These are phyloP conservation scores for Cystobasidium tubakii DNA, from an alignment of 768 basidiomycete genomes.

Conservation along the genomic window DNA sequence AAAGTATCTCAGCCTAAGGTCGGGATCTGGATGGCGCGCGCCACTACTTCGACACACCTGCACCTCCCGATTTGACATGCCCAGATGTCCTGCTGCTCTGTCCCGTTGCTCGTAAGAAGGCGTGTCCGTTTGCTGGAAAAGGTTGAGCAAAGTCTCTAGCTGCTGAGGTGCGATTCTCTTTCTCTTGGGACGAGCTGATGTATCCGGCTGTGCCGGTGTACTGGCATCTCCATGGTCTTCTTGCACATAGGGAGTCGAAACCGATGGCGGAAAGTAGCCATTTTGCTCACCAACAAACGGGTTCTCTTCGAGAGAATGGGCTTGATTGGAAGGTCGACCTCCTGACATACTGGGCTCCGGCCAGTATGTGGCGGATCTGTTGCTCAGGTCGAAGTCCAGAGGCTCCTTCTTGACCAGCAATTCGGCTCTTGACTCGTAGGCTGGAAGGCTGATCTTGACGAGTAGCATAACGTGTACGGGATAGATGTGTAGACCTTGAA, in stretches of 20 bases:
- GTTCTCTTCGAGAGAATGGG: not conserved
- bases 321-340: not conserved
- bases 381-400: not conserved
- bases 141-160: not conserved
- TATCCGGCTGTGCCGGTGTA: not conserved
- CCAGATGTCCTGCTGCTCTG: constrained; percentile 2
- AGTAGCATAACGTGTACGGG: not conserved
- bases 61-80: constrained; percentile 40
- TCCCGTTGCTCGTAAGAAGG: constrained; percentile 30
- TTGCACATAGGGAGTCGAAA: not conserved
- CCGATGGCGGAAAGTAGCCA: not conserved
- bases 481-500: not conserved
- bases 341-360: not conserved
- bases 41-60: constrained; percentile 20
- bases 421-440: not conserved
- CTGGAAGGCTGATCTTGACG: not conserved
- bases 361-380: not conserved
- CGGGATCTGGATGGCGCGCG: not conserved
- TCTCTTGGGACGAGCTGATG: not conserved
- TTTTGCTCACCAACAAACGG: not conserved
- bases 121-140: constrained; percentile 29
- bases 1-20: not conserved
- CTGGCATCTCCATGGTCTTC: not conserved
- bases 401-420: not conserved
- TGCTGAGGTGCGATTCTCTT: constrained; percentile 40